Evolutionary conservation across 441 rosid species (phyloP).

Genomic region (Hypseocharis bilobata): DNA sequence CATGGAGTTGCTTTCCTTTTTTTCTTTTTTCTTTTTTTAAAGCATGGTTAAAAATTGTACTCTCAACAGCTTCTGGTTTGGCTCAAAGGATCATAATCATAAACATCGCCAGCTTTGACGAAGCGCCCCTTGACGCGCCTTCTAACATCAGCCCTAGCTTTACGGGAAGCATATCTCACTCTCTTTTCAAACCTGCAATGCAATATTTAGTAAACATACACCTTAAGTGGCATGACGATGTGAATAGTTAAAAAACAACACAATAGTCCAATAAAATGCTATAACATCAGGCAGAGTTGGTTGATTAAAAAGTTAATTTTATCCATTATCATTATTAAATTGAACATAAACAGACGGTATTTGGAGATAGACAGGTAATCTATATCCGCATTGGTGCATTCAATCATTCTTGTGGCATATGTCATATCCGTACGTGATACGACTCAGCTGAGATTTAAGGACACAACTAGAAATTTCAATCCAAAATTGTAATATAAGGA

Average conservation of each 20-base stretch:
- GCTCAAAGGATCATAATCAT: constrained; percentile 81
- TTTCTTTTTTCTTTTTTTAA: too few relatives aligned
- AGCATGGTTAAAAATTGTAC: constrained; percentile 33
- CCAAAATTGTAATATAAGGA: neutral
- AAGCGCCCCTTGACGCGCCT: constrained; percentile 93
- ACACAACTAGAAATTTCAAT: too few relatives aligned
- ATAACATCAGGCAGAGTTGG: neutral
- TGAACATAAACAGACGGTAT: too few relatives aligned
- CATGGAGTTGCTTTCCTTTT: constrained; percentile 28
- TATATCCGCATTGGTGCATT: neutral
- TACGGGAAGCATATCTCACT: constrained; percentile 93
- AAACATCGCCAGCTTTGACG: constrained; percentile 91
- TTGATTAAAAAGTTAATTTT: too few relatives aligned
- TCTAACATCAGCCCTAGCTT: constrained; percentile 98
- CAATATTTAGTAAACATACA: neutral
- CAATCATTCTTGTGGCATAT: too few relatives aligned
- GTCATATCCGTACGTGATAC: too few relatives aligned
- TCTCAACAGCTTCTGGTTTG: constrained; percentile 79
- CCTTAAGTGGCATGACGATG: neutral
- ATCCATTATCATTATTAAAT: neutral
- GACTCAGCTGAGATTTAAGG: too few relatives aligned
- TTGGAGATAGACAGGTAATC: too few relatives aligned
- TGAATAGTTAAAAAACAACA: constrained; percentile 9
- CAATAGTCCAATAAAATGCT: neutral
- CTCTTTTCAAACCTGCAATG: constrained; percentile 70